These are phyloP conservation scores for Backusella circina DNA, from an alignment of 192 early-diverging fungal species.

Conservation along the genomic window DNA sequence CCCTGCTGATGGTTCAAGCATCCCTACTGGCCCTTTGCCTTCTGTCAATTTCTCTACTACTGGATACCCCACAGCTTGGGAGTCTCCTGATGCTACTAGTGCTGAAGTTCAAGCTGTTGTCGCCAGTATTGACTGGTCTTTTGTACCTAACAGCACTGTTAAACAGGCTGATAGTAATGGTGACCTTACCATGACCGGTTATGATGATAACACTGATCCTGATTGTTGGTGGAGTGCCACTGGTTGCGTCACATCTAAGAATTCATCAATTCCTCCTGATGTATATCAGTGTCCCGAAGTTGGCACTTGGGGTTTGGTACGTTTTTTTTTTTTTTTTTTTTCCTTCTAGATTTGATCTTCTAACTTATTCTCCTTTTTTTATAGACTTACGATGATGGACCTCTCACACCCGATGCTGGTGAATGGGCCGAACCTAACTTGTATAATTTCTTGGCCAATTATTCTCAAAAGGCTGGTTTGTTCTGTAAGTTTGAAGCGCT, in stretches of 20 bases:
- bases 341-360: not conserved
- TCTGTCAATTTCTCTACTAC: not conserved
- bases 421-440: slow-evolving; percentile 31
- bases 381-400: slow-evolving; percentile 35
- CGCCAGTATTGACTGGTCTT: slow-evolving; percentile 33
- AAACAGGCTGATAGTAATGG: slow-evolving; percentile 25
- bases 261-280: slow-evolving; percentile 29
- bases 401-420: slow-evolving; percentile 19
- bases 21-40: slow-evolving; percentile 22
- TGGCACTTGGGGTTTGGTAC: slow-evolving; percentile 24
- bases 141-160: slow-evolving; percentile 25
- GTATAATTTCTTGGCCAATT: slow-evolving; percentile 37
- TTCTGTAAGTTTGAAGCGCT: slow-evolving; percentile 30
- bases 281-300: slow-evolving; percentile 28
- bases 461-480: slow-evolving; percentile 39
- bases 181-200: slow-evolving; percentile 30
- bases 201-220: slow-evolving; percentile 22
- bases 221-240: slow-evolving; percentile 37
- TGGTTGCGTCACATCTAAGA: slow-evolving; percentile 24
- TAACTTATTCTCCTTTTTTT: not conserved
- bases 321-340: not conserved
- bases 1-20: slow-evolving; percentile 11
- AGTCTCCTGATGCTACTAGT: slow-evolving; percentile 33
- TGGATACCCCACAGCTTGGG: slow-evolving; percentile 34
- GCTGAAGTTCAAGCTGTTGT: slow-evolving; percentile 28